Conservation (phyloP, 768 basidiomycete species). For the Suillus lakei region DNA sequence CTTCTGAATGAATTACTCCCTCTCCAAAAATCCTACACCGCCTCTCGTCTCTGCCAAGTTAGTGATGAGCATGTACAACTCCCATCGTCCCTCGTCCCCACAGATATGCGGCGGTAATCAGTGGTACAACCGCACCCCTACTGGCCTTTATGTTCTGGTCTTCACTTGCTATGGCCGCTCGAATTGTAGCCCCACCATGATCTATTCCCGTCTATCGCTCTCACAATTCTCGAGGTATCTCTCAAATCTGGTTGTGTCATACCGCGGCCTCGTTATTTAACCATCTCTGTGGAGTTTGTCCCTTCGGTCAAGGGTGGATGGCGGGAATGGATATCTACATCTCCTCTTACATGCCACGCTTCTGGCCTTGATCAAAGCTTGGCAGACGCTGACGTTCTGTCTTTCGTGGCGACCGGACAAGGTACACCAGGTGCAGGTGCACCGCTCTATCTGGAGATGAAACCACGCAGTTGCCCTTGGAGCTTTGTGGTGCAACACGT, state of each 20-base stretch:
- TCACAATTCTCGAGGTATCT: conserved; percentile 5
- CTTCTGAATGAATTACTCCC: too few relatives aligned
- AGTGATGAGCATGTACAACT: too few relatives aligned
- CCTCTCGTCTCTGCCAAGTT: too few relatives aligned
- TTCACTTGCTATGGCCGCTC: neutral
- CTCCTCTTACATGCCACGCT: conserved; percentile 30
- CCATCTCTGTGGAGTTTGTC: conserved; percentile 23
- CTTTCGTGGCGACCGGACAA: conserved; percentile 6
- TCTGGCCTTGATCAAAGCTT: conserved; percentile 16
- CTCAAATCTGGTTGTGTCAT: conserved; percentile 15
- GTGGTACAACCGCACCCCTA: too few relatives aligned
- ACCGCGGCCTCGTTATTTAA: conserved; percentile 9
- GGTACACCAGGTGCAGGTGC: conserved; percentile 2
- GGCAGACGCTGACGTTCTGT: neutral
- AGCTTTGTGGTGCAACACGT: conserved; percentile 13
- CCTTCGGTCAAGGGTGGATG: conserved; percentile 6
- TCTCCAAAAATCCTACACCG: too few relatives aligned
- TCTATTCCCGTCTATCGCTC: neutral
- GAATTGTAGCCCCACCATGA: too few relatives aligned
- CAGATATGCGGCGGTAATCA: too few relatives aligned
- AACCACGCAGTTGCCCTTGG: neutral
- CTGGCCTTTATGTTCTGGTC: neutral
- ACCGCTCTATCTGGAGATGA: conserved; percentile 8
- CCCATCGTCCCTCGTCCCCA: too few relatives aligned
- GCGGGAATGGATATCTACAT: conserved; percentile 16